A percentile compares a stretch with the other conserved stretches of the same genome.
Conservation (phyloP, 1,139 yeast species). For the Williopsis jadinii region DNA sequence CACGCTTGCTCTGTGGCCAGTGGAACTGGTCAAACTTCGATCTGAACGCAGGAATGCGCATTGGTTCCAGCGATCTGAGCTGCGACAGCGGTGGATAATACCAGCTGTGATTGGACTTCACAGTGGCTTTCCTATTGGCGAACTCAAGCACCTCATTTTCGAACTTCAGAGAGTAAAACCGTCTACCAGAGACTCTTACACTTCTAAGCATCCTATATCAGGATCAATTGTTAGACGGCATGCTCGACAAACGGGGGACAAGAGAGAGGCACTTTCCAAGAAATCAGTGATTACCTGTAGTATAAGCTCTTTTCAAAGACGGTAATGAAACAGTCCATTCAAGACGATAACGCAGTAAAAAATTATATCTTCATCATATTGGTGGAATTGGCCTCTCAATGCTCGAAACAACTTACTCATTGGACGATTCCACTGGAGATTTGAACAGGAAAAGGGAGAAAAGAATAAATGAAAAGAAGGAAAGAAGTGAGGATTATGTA, state of each 20-base stretch:
- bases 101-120: conserved; percentile 4
- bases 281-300: conserved; percentile 6
- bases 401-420: background rate
- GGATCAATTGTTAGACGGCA: too few species aligned
- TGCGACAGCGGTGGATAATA: conserved; percentile 18
- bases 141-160: conserved; percentile 33
- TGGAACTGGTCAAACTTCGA: conserved; percentile 15
- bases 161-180: conserved; percentile 12
- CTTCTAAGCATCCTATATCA: conserved; percentile 1
- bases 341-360: conserved; percentile 27
- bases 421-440: background rate
- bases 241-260: too few species aligned
- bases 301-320: conserved; percentile 20
- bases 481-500: background rate
- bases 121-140: conserved; percentile 30
- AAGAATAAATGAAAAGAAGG: background rate
- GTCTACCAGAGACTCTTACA: conserved; percentile 1
- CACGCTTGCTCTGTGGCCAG: conserved; percentile 20
- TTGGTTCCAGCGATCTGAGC: conserved; percentile 5
- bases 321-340: conserved; percentile 24
- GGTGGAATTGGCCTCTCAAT: background rate
- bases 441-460: background rate
- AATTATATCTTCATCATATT: conserved; percentile 13
- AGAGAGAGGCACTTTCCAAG: background rate
- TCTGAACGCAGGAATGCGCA: conserved; percentile 29